A percentile compares a stretch with the other conserved stretches of the same genome.
phyloP scores from a whole-genome alignment of 2,329 filamentous ascomycete species.

The Coleophoma cylindrospora region DNA sequence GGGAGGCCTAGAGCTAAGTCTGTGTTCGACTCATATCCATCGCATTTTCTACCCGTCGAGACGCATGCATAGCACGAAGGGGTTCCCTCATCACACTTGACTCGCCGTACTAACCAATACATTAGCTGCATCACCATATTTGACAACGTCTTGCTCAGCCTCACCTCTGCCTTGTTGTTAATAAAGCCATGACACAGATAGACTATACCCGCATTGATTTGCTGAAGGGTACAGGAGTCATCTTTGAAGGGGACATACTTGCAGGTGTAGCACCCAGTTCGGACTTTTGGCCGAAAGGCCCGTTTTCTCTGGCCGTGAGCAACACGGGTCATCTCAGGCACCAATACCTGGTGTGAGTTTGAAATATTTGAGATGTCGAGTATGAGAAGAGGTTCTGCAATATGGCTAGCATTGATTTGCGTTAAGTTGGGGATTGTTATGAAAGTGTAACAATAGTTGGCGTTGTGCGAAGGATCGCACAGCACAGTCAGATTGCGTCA shows the following conservation, averaged over 20 bases:
- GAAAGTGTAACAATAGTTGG: no score
- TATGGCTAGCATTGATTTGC: no score
- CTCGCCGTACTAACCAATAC: constrained; percentile 1
- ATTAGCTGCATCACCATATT: not conserved
- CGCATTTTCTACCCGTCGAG: constrained; percentile 32
- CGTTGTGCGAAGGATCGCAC: no score
- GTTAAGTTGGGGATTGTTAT: no score
- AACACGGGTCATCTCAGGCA: not conserved
- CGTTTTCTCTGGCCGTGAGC: not conserved
- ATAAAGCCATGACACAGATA: not conserved
- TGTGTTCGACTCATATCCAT: constrained; percentile 35
- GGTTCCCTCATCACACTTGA: constrained; percentile 5
- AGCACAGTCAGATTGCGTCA: no score
- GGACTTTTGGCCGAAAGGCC: not conserved
- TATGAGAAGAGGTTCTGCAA: no score
- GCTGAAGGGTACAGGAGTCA: no score
- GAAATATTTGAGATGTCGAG: no score
- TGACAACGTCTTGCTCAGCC: not conserved
- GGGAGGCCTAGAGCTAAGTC: constrained; percentile 30
- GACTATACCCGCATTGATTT: no score
- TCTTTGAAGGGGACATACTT: not conserved
- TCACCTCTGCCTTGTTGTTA: not conserved
- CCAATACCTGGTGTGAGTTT: no score
- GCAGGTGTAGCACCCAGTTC: not conserved
- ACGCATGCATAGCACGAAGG: constrained; percentile 30